Conservation (phyloP, 257 asterid genomes). For the Primulina eburnea region DNA sequence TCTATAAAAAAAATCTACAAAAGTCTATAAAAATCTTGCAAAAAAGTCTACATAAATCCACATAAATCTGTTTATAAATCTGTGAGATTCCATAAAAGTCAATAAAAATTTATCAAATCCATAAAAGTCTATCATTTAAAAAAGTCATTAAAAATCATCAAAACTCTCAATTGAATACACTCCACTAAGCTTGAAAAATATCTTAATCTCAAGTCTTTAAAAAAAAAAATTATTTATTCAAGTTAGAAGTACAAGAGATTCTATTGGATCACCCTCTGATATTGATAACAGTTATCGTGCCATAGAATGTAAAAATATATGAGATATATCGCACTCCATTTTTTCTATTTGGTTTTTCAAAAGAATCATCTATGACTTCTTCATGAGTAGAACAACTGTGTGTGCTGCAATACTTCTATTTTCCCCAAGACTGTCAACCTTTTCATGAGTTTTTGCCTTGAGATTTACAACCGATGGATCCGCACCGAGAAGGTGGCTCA, state of each 20-base stretch:
- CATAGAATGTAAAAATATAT: not conserved
- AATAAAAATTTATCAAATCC: too few relatives aligned
- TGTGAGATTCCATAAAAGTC: too few relatives aligned
- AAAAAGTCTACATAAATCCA: too few relatives aligned
- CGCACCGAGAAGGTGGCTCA: constrained; percentile 76
- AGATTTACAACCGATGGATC: constrained; percentile 80
- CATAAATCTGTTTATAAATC: too few relatives aligned
- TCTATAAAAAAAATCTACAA: too few relatives aligned
- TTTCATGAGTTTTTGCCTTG: constrained; percentile 96
- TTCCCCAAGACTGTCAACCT: constrained; percentile 96
- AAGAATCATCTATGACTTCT: constrained; percentile 30
- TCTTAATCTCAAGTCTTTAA: not conserved
- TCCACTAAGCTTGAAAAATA: not conserved
- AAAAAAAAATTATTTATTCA: not conserved
- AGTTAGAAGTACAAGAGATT: not conserved
- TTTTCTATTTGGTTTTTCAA: too few relatives aligned
- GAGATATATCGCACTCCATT: not conserved
- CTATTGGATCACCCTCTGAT: not conserved
- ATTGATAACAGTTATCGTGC: not conserved
- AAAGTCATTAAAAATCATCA: too few relatives aligned
- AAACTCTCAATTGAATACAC: too few relatives aligned
- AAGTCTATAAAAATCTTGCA: too few relatives aligned
- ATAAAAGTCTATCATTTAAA: too few relatives aligned
- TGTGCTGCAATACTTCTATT: constrained; percentile 96
- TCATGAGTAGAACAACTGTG: constrained; percentile 84